Evolutionary conservation across 2,329 filamentous ascomycete species (phyloP).

Genomic region (Phyllosticta citribraziliensis): DNA sequence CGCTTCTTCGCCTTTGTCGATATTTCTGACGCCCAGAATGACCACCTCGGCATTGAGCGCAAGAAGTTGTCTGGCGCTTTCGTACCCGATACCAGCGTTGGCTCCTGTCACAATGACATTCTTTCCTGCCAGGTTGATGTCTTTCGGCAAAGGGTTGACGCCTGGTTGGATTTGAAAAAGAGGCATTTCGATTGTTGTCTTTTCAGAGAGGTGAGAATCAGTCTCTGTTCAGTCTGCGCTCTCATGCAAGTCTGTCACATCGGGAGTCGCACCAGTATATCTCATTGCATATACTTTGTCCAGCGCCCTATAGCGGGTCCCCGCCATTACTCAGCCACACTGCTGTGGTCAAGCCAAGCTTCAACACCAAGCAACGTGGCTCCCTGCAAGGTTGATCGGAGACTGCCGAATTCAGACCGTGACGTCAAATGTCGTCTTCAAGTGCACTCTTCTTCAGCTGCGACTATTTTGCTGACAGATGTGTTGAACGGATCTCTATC

Average conservation of each 20-base stretch:
- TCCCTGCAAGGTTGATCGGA: not conserved
- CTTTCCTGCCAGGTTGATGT: slow-evolving; percentile 2
- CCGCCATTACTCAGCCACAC: not conserved
- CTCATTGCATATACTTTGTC: not conserved
- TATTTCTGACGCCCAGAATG: not conserved
- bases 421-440: not conserved
- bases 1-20: not conserved
- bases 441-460: no score
- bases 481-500: no score
- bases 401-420: not conserved
- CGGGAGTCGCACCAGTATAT: not conserved
- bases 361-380: not conserved
- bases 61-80: not conserved
- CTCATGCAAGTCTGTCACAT: not conserved
- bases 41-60: not conserved
- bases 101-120: slow-evolving; percentile 14
- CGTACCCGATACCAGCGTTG: slow-evolving; percentile 14
- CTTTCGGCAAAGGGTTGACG: not conserved
- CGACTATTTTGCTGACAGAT: no score
- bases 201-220: not conserved
- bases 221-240: not conserved
- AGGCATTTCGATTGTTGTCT: not conserved
- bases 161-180: not conserved
- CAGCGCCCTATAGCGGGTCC: not conserved
- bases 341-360: not conserved